Base-by-base conservation (phyloP, 176 grass and related monocot genomes). In the Oryza longistaminata region DNA sequence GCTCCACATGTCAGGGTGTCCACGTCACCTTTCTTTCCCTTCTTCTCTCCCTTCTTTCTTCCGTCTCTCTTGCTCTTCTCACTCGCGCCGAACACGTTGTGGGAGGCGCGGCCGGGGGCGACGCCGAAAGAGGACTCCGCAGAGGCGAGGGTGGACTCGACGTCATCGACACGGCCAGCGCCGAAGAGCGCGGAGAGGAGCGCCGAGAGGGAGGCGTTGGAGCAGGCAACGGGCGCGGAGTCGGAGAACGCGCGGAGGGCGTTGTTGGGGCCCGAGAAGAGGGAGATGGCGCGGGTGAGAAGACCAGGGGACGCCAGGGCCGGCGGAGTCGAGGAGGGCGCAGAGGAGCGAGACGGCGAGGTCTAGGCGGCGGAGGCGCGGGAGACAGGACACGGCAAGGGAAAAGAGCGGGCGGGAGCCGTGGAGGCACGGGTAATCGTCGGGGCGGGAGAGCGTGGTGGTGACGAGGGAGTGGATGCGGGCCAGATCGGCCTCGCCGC, bases 291-390 rank as follows among this genome's bases (percentile, higher is more conserved):
- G 70, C 91, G 87, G 3, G 91, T 85, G 5, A 95, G 88, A 80
- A 92, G 91, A 19, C 96, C 96, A 4, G 92, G 89, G 17, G 93
- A 87, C 27, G 83, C 40, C 68, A 90, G 90, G n/a, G n/a, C n/a
- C n/a, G 27, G 91, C 34, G 64, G 88, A 85, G 67, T 86, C 87
- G 67, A 98, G 85, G 77, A 88, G 79, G 16, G 73, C 46, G 80
- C 86, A 68, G 25, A 95, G 87, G 53, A 98, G 80, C 78, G 87
- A 80, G 62, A 75, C 80, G 82, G 92, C 43, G 77, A 98, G 93
- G 88, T 98, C 96, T 14, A 87, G 91, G 58, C 96, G 87, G 46
- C 84, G 83, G 48, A 90, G 85, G 64, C 91, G 87, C 24, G 24
- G 44, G 70, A 98, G 93, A 81, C 87, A 89, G 67, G 77, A 52